phyloP scores from a whole-genome alignment of 2,329 filamentous ascomycete genomes.

The Diaporthe sp. region DNA sequence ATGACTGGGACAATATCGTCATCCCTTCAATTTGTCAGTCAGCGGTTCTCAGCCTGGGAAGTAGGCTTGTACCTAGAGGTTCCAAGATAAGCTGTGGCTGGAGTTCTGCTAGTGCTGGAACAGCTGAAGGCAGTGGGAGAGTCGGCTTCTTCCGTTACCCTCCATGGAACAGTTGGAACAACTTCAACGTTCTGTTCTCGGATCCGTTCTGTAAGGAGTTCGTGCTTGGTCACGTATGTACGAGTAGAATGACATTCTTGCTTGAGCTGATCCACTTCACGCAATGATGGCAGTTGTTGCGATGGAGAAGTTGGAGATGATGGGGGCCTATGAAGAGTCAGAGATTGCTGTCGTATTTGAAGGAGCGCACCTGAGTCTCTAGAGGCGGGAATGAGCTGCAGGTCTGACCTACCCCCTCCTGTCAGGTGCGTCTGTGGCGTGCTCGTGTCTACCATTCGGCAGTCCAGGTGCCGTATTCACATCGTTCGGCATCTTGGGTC shows the following conservation, averaged over 20 bases:
- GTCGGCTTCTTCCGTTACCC: not conserved
- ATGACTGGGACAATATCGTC: not conserved
- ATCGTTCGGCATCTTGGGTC: not conserved
- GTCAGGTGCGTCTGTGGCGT: conserved; percentile 9
- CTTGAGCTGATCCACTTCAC: not conserved
- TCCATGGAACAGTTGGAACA: not conserved
- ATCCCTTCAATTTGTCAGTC: not conserved
- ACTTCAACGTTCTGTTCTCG: no score
- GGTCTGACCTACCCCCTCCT: conserved; percentile 17
- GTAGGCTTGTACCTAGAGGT: not conserved
- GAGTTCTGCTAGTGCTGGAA: not conserved
- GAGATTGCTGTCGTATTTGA: not conserved
- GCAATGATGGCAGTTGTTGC: not conserved
- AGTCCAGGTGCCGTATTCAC: not conserved
- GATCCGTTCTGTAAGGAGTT: not conserved
- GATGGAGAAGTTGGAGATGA: not conserved
- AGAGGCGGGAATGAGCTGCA: not conserved
- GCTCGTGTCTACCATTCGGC: conserved; percentile 3
- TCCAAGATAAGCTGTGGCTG: not conserved
- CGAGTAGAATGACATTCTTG: not conserved
- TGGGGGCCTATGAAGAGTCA: not conserved
- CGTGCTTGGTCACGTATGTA: not conserved
- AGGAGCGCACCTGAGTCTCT: not conserved
- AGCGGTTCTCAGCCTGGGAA: not conserved
- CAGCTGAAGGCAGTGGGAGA: not conserved